Evolutionary conservation across 108 stramenopile species (phyloP).

Genomic region (Cyclotella cryptica): DNA sequence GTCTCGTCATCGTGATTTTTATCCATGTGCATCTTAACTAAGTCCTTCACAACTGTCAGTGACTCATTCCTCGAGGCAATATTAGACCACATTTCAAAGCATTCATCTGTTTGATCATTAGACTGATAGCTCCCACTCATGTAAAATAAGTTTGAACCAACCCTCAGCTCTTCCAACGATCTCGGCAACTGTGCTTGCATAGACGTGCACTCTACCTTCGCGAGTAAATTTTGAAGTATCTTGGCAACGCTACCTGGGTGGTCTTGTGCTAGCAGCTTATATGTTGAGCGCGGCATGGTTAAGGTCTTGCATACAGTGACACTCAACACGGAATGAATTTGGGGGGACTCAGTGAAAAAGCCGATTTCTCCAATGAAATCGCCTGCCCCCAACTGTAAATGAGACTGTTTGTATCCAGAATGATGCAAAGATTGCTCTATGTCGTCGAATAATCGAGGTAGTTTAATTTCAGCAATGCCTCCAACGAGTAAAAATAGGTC

Average conservation of each 20-base stretch:
- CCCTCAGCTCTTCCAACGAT: slow-evolving; percentile 40
- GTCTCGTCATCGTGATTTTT: slow-evolving; percentile 72
- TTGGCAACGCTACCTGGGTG: slow-evolving; percentile 58
- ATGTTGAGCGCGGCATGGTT: slow-evolving; percentile 50
- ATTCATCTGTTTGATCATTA: neutral
- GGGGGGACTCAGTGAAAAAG: slow-evolving; percentile 64
- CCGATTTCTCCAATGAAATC: slow-evolving; percentile 61
- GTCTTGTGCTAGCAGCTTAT: slow-evolving; percentile 56
- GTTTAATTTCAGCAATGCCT: slow-evolving; percentile 46
- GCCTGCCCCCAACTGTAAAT: slow-evolving; percentile 32
- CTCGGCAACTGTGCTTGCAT: slow-evolving; percentile 36
- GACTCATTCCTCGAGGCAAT: slow-evolving; percentile 3
- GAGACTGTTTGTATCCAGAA: slow-evolving; percentile 13
- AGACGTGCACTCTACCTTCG: slow-evolving; percentile 43
- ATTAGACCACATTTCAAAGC: neutral
- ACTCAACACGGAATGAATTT: slow-evolving; percentile 47
- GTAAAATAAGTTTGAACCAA: slow-evolving; percentile 46
- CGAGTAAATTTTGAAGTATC: slow-evolving; percentile 57
- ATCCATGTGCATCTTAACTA: slow-evolving; percentile 70
- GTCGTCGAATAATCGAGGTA: slow-evolving; percentile 6
- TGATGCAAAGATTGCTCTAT: neutral
- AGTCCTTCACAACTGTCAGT: slow-evolving; percentile 50
- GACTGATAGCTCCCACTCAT: slow-evolving; percentile 11
- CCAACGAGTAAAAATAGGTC: slow-evolving; percentile 62
- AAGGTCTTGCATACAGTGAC: slow-evolving; percentile 67